Percentiles rank a stretch among this genome's conserved stretches.
phyloP scores from a whole-genome alignment of 208 protist species.

The Wallacemonas sp. region DNA sequence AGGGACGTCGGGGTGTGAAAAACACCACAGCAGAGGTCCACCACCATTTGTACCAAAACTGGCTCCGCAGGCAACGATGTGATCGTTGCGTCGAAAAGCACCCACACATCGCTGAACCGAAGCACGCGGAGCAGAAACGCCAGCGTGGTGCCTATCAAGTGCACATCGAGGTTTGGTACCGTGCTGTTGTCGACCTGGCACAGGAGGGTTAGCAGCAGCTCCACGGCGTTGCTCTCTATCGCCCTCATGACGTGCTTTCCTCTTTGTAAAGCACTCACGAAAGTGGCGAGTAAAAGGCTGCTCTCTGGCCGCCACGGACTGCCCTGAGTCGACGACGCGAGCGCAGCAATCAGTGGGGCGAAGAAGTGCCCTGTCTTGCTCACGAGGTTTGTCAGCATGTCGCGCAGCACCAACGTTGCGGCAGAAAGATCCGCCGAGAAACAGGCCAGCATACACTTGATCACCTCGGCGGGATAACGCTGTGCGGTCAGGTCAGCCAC shows the following conservation, averaged over 20 bases:
- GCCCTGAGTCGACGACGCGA: slow-evolving; percentile 25
- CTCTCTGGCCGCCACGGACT: slow-evolving; percentile 28
- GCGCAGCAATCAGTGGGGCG: slow-evolving; percentile 28
- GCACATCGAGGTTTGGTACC: slow-evolving; percentile 28
- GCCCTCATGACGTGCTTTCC: slow-evolving; percentile 32
- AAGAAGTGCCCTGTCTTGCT: slow-evolving; percentile 44
- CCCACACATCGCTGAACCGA: slow-evolving; percentile 67
- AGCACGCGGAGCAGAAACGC: slow-evolving; percentile 49
- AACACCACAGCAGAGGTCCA: slow-evolving; percentile 55
- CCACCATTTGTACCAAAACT: slow-evolving; percentile 38
- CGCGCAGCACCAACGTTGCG: slow-evolving; percentile 37
- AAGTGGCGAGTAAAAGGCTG: slow-evolving; percentile 45
- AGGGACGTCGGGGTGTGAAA: slow-evolving; percentile 16
- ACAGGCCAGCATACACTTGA: slow-evolving; percentile 36
- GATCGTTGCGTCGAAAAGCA: slow-evolving; percentile 41
- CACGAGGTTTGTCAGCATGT: slow-evolving; percentile 39
- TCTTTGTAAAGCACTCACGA: slow-evolving; percentile 38
- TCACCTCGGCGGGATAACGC: slow-evolving; percentile 20
- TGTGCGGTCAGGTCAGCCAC: slow-evolving; percentile 17
- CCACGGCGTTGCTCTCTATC: slow-evolving; percentile 47
- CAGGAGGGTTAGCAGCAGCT: slow-evolving; percentile 57
- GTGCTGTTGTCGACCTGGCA: slow-evolving; percentile 24
- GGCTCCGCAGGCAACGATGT: slow-evolving; percentile 14
- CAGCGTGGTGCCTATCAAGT: slow-evolving; percentile 49
- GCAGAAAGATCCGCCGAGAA: slow-evolving; percentile 6